Base-by-base conservation (phyloP, 139 green algal genomes). In the Chlamydomonas schloesseri region DNA sequence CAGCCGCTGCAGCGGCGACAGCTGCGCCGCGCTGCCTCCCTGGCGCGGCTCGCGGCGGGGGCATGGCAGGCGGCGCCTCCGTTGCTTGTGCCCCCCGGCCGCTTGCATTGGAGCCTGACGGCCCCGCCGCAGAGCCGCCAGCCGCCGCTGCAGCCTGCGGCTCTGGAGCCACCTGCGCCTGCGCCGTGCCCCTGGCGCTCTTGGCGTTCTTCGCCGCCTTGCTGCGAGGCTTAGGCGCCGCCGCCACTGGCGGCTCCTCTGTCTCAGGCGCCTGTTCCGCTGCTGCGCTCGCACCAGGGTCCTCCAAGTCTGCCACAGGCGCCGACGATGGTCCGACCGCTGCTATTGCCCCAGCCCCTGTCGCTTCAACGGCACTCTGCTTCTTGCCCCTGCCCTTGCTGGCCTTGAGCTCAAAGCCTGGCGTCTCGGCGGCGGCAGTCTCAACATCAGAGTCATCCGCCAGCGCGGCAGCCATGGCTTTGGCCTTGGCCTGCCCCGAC, bases 391-490 rank as follows among this genome's bases (percentile, higher is more conserved):
- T 50, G 42, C 42, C 36, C 24, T 33, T 57, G 9, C 5, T 17
- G n/a, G 29, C 20, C 62, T 74, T 74, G 21, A 74, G 58, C 62
- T 75, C 78, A 21, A 53, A 73, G 64, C 60, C 78, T 2, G 78
- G 60, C 10, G 78, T 75, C 2, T 64, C 79, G 4, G n/a, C 50
- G 3, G 1, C n/a, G 8, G 18, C 15, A 11, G 79, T 9, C 4
- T 76, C 79, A 20, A 29, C 10, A 20, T 76, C 79, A 0, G 65
- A 77, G 65, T 76, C 64, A 15, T 74, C n/a, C 11, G 79, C 50
- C 20, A 85, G 79, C 0, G 64, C 79, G 1, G 47, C 67, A 3
- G 79, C 64, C 67, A 76, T 85, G 47, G 67, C 79, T 31, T 85
- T 85, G 2, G 64, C 42, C 20, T 50, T 50, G 11, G 26, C 47